Conservation (phyloP, 2,329 filamentous ascomycete genomes). For the Venturia carpophila region DNA sequence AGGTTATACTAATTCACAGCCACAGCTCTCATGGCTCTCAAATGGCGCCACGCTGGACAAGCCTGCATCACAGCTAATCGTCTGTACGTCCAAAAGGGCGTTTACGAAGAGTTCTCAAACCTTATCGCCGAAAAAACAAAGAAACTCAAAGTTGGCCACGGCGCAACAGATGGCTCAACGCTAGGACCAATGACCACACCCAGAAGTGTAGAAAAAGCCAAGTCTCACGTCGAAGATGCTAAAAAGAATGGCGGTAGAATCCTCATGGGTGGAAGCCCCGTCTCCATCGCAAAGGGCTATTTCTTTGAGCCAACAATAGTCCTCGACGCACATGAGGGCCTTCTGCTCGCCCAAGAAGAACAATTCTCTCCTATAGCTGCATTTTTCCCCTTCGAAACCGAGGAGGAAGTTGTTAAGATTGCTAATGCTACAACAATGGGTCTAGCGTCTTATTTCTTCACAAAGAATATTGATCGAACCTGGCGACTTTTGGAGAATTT, state of each 20-base stretch:
- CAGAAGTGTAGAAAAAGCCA: constrained; percentile 49
- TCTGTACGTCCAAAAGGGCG: constrained; percentile 54
- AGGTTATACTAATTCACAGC: background rate
- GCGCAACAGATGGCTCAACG: constrained; percentile 47
- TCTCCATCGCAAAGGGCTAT: constrained; percentile 47
- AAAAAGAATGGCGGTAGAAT: constrained; percentile 54
- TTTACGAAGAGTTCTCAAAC: constrained; percentile 54
- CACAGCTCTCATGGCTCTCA: constrained; percentile 39
- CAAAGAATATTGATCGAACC: constrained; percentile 57
- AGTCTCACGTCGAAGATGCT: constrained; percentile 56
- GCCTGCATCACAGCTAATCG: constrained; percentile 59
- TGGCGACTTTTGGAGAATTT: constrained; percentile 60
- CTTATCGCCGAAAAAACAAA: constrained; percentile 46
- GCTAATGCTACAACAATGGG: constrained; percentile 57
- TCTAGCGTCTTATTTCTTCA: constrained; percentile 60
- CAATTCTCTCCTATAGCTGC: constrained; percentile 58
- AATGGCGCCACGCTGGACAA: constrained; percentile 55
- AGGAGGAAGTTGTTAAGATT: constrained; percentile 53
- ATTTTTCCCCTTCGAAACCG: constrained; percentile 57
- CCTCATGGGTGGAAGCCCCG: constrained; percentile 51
- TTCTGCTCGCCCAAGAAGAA: constrained; percentile 52
- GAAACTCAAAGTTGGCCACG: constrained; percentile 55
- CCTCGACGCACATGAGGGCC: constrained; percentile 49
- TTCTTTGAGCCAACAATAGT: constrained; percentile 65
- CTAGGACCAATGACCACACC: constrained; percentile 54